phyloP scores from a whole-genome alignment of 2,329 filamentous ascomycete genomes.

The Hysterium pulicare region DNA sequence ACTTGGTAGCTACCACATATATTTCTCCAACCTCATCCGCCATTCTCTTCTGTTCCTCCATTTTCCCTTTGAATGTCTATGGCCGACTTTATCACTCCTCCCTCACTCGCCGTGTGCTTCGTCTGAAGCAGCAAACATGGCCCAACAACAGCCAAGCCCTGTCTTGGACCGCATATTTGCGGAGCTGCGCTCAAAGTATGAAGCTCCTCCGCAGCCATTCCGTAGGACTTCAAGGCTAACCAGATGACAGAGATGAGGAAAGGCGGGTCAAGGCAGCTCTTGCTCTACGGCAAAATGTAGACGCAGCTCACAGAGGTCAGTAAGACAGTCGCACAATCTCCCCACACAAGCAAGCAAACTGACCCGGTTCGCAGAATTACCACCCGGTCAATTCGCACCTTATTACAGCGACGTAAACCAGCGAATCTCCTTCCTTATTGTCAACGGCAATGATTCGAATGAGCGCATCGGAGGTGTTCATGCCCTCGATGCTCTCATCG shows the following conservation, averaged over 20 bases:
- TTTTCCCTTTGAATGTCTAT: slow-evolving; percentile 28
- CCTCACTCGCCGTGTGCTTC: slow-evolving; percentile 27
- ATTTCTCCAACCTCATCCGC: slow-evolving; percentile 1
- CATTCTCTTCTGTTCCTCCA: slow-evolving; percentile 4
- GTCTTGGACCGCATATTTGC: slow-evolving; percentile 53
- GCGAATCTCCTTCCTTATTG: slow-evolving; percentile 69
- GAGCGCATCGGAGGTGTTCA: slow-evolving; percentile 91
- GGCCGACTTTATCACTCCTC: slow-evolving; percentile 23
- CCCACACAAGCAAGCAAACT: slow-evolving; percentile 14
- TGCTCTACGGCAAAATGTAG: slow-evolving; percentile 42
- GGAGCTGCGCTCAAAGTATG: slow-evolving; percentile 57
- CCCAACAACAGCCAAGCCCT: slow-evolving; percentile 31
- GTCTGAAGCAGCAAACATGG: slow-evolving; percentile 37
- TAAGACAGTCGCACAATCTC: slow-evolving; percentile 11
- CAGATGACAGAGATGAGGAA: slow-evolving; percentile 42
- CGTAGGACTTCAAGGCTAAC: slow-evolving; percentile 12
- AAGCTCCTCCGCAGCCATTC: slow-evolving; percentile 7
- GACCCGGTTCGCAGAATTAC: slow-evolving; percentile 59
- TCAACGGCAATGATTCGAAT: slow-evolving; percentile 79
- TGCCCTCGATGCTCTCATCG: slow-evolving; percentile 87
- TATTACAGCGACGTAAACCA: slow-evolving; percentile 66
- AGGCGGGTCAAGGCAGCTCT: slow-evolving; percentile 43
- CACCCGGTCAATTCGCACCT: slow-evolving; percentile 71
- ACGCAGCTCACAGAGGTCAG: slow-evolving; percentile 46
- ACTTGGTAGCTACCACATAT: not conserved